These are phyloP conservation scores for Penicillium desertorum DNA, from an alignment of 495 filamentous ascomycete species.

Conservation along the genomic window DNA sequence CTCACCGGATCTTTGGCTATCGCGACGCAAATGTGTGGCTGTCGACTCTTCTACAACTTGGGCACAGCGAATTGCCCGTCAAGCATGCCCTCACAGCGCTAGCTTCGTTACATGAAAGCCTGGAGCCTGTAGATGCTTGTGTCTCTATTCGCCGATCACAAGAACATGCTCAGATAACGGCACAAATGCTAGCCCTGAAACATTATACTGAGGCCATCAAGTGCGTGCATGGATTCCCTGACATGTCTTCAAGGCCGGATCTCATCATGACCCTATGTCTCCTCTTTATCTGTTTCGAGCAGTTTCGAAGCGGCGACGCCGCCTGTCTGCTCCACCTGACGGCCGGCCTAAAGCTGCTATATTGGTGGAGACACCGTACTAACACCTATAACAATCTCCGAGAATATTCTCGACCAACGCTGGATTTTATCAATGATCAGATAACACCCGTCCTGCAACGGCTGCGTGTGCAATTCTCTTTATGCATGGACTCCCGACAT, in stretches of 20 bases:
- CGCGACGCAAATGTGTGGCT: too few relatives aligned
- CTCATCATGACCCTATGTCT: constrained; percentile 13
- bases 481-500: constrained; percentile 14
- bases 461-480: constrained; percentile 11
- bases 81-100: too few relatives aligned
- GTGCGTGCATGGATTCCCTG: background rate
- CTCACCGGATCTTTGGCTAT: too few relatives aligned
- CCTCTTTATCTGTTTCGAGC: constrained; percentile 20
- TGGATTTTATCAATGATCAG: constrained; percentile 7
- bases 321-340: constrained; percentile 14
- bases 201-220: constrained; percentile 8
- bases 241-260: constrained; percentile 6
- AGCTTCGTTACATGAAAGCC: too few relatives aligned
- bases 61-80: too few relatives aligned
- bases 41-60: too few relatives aligned
- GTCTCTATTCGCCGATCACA: too few relatives aligned
- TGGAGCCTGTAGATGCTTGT: too few relatives aligned
- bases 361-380: constrained; percentile 12
- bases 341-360: constrained; percentile 6
- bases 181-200: constrained; percentile 4
- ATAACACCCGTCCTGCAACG: constrained; percentile 11
- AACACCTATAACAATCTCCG: background rate
- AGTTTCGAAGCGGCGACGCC: constrained; percentile 18
- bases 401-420: constrained; percentile 7
- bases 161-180: too few relatives aligned